phyloP scores from a whole-genome alignment of 495 filamentous ascomycete genomes.

The Talaromyces thailandensis region DNA sequence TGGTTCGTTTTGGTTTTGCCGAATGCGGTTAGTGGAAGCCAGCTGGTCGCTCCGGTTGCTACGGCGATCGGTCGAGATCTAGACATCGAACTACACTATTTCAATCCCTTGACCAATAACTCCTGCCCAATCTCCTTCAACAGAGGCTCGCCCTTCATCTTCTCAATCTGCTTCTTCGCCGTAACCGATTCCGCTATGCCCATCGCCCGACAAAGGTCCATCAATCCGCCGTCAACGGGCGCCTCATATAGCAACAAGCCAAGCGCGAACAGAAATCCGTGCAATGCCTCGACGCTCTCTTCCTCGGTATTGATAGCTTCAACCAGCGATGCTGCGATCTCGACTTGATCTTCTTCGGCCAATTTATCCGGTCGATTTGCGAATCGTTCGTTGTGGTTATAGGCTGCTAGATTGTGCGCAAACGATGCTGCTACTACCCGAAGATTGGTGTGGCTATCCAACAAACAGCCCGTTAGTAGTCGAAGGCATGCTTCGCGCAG shows the following conservation, averaged over 20 bases:
- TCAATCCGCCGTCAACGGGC: slow-evolving; percentile 57
- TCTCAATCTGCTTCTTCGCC: slow-evolving; percentile 38
- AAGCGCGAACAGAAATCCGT: slow-evolving; percentile 61
- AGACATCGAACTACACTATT: not conserved
- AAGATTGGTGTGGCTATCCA: slow-evolving; percentile 44
- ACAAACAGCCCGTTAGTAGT: slow-evolving; percentile 43
- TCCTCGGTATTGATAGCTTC: slow-evolving; percentile 66
- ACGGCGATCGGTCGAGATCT: not conserved
- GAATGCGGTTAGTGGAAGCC: slow-evolving; percentile 1
- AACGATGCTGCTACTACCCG: slow-evolving; percentile 74
- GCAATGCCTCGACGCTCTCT: slow-evolving; percentile 58
- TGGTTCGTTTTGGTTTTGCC: slow-evolving; percentile 5
- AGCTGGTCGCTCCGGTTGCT: not conserved
- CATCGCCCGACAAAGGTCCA: slow-evolving; percentile 65
- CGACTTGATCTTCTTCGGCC: slow-evolving; percentile 61
- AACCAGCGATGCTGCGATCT: slow-evolving; percentile 64
- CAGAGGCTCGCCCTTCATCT: slow-evolving; percentile 45
- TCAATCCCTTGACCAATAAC: slow-evolving; percentile 33
- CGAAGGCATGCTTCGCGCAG: slow-evolving; percentile 28
- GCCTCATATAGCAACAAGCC: slow-evolving; percentile 66
- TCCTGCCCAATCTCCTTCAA: slow-evolving; percentile 48
- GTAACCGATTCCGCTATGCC: slow-evolving; percentile 52
- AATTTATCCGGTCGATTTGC: slow-evolving; percentile 50
- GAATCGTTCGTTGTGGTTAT: slow-evolving; percentile 57
- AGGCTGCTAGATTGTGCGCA: slow-evolving; percentile 70